Evolutionary conservation across 805 yeast species (phyloP).

Genomic region (Blastobotrys parvus): DNA sequence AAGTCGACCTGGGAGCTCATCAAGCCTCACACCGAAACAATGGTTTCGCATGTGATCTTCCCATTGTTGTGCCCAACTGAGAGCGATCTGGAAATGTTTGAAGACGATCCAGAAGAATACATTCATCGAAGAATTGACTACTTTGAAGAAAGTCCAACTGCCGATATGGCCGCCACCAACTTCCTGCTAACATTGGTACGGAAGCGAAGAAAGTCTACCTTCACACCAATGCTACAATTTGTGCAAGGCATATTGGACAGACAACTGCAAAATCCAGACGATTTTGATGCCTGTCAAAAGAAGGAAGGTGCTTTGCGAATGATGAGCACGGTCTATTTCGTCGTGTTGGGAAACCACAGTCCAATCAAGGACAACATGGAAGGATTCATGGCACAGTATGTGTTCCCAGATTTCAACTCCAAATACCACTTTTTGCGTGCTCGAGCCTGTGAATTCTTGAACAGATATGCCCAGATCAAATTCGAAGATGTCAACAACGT

Average conservation of each 20-base stretch:
- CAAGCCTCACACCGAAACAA: constrained; percentile 53
- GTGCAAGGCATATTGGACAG: constrained; percentile 40
- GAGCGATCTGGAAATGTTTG: constrained; percentile 63
- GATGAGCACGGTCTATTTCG: constrained; percentile 58
- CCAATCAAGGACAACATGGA: constrained; percentile 61
- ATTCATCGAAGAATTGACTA: constrained; percentile 61
- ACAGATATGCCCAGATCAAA: constrained; percentile 55
- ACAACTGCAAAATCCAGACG: constrained; percentile 28
- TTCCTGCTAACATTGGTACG: constrained; percentile 64
- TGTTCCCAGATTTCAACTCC: constrained; percentile 65
- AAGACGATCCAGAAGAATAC: constrained; percentile 83
- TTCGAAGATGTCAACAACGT: constrained; percentile 57
- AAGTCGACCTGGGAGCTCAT: constrained; percentile 60
- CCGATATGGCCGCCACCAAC: constrained; percentile 73
- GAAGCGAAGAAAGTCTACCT: constrained; percentile 40
- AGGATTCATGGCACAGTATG: constrained; percentile 48
- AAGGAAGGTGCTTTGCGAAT: constrained; percentile 76
- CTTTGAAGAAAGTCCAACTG: constrained; percentile 52
- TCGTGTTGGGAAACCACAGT: constrained; percentile 45
- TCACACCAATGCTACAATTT: constrained; percentile 40
- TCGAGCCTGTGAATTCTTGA: constrained; percentile 36
- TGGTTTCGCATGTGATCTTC: constrained; percentile 64
- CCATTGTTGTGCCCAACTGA: constrained; percentile 68
- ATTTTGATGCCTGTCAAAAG: constrained; percentile 42
- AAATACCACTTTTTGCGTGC: constrained; percentile 62